Percentiles rank a stretch among this genome's conserved stretches.
Conservation (phyloP, 2,329 filamentous ascomycete species). For the Penicillium sp. region DNA sequence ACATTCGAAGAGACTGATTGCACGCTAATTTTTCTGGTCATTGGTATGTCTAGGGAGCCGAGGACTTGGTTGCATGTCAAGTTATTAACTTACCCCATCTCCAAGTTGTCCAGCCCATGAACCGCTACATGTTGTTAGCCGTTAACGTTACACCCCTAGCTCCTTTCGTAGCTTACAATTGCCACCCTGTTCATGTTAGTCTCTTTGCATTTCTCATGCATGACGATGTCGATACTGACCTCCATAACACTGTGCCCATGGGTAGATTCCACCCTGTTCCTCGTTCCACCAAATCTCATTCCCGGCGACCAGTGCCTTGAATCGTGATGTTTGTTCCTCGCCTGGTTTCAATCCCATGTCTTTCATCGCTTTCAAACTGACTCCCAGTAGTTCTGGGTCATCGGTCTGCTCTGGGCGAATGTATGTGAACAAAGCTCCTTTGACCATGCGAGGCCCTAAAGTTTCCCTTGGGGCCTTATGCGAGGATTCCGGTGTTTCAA, state of each 20-base stretch:
- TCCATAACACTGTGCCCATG: constrained; percentile 98
- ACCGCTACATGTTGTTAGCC: constrained; percentile 56
- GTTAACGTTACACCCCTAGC: neutral
- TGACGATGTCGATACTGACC: constrained; percentile 58
- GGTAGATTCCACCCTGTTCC: constrained; percentile 77
- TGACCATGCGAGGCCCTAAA: constrained; percentile 79
- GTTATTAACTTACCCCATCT: constrained; percentile 61
- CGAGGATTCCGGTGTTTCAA: constrained; percentile 76
- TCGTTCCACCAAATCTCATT: constrained; percentile 78
- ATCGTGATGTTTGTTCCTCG: constrained; percentile 70
- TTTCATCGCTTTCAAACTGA: constrained; percentile 74
- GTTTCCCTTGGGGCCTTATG: constrained; percentile 75
- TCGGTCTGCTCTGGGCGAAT: constrained; percentile 75
- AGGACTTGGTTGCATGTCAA: neutral
- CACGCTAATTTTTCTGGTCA: constrained; percentile 51
- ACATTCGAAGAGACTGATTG: constrained; percentile 89
- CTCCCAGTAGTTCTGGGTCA: constrained; percentile 74
- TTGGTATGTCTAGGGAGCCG: constrained; percentile 2
- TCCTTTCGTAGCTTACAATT: constrained; percentile 45
- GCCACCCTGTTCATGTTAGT: constrained; percentile 42
- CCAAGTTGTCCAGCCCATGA: constrained; percentile 95
- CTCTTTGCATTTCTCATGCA: neutral
- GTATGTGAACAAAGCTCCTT: constrained; percentile 82
- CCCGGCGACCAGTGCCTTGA: constrained; percentile 74
- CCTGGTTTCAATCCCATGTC: constrained; percentile 74